Percentiles rank a stretch among this genome's conserved stretches.
phyloP scores from a whole-genome alignment of 305 asterid genomes.

The Fraxinus angustifolia region DNA sequence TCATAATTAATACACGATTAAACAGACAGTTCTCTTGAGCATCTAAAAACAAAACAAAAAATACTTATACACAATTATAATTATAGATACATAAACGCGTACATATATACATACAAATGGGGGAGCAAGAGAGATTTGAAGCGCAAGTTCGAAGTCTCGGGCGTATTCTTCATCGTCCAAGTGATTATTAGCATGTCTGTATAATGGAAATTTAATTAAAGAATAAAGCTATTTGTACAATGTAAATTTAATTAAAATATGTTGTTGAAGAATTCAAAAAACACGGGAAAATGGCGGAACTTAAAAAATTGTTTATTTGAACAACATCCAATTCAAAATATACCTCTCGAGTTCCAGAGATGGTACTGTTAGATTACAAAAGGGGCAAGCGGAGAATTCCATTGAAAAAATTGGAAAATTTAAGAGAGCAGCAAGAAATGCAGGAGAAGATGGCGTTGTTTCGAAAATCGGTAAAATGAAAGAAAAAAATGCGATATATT shows the following conservation, averaged over 20 bases:
- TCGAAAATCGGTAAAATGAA: neutral
- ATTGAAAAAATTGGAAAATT: slow-evolving; percentile 26
- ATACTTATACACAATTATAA: neutral
- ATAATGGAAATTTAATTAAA: slow-evolving; percentile 13
- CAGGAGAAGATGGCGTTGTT: neutral
- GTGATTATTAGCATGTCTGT: slow-evolving; percentile 69
- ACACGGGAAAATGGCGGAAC: neutral
- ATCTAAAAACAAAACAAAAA: neutral
- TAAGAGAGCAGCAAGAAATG: neutral
- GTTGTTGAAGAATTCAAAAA: neutral
- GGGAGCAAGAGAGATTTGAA: slow-evolving; percentile 37
- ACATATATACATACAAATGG: slow-evolving; percentile 22
- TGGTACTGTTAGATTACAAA: slow-evolving; percentile 43
- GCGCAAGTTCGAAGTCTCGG: slow-evolving; percentile 53
- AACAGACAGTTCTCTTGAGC: neutral
- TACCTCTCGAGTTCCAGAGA: slow-evolving; percentile 52
- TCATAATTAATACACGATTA: neutral
- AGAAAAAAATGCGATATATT: neutral
- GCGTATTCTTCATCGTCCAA: slow-evolving; percentile 57
- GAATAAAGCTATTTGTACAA: neutral
- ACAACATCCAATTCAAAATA: neutral
- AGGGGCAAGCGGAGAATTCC: slow-evolving; percentile 58
- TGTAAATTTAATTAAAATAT: neutral
- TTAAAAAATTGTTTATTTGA: neutral
- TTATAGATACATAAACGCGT: neutral